Evolutionary conservation across 352 stramenopile genomes (phyloP).

Genomic region (Blastocystis sp.): DNA sequence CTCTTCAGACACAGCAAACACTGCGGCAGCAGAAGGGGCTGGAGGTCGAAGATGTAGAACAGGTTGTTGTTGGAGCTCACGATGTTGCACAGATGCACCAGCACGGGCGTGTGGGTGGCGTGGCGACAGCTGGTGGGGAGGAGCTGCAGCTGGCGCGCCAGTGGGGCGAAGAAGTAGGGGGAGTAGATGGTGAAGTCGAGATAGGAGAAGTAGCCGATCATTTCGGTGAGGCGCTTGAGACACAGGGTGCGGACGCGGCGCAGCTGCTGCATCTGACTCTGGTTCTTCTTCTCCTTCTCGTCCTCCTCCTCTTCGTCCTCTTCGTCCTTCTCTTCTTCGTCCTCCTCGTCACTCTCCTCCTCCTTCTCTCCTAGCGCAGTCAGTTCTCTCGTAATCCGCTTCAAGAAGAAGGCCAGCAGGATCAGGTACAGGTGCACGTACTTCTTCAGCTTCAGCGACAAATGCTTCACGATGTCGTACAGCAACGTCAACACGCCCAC

Average conservation of each 20-base stretch:
- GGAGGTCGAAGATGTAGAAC: conserved; percentile 44
- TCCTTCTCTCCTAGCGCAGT: neutral
- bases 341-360: neutral
- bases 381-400: neutral
- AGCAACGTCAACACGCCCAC: conserved; percentile 27
- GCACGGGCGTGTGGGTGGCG: neutral
- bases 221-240: conserved; percentile 35
- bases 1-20: conserved; percentile 8
- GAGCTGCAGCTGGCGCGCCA: neutral
- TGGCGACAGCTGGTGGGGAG: neutral
- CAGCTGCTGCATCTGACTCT: neutral
- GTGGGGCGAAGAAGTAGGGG: conserved; percentile 49
- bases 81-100: conserved; percentile 24
- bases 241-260: conserved; percentile 15
- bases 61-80: conserved; percentile 29
- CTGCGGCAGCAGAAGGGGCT: conserved; percentile 29
- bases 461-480: conserved; percentile 8
- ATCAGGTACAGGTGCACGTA: conserved; percentile 29
- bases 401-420: conserved; percentile 23
- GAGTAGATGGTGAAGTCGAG: conserved; percentile 39
- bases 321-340: neutral
- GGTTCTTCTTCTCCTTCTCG: neutral
- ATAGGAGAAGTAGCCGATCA: conserved; percentile 1
- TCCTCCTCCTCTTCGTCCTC: neutral
- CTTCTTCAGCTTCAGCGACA: conserved; percentile 10